Conservation (phyloP, 768 basidiomycete genomes). For the Coprinopsis sp. region DNA sequence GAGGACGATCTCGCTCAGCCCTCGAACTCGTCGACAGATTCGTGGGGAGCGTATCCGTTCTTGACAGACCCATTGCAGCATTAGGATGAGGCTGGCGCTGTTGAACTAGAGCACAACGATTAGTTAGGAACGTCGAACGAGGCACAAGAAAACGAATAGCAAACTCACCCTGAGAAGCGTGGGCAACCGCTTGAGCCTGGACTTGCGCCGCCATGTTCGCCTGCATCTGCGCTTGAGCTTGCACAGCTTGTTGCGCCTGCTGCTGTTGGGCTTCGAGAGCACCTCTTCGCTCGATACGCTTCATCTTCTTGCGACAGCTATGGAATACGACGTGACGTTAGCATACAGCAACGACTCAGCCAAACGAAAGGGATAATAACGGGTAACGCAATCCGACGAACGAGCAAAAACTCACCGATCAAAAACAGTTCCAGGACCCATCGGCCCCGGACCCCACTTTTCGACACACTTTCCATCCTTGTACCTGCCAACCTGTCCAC, state of each 20-base stretch:
- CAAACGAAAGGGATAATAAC: conserved; percentile 9
- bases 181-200: no score
- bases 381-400: not conserved
- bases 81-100: no score
- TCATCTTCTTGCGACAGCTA: conserved; percentile 84
- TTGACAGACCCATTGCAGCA: no score
- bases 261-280: conserved; percentile 48
- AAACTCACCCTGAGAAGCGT: no score
- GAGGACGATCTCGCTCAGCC: no score
- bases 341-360: not conserved
- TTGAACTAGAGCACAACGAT: no score
- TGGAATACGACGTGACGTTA: not conserved
- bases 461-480: conserved; percentile 85
- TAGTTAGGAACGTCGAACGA: not conserved
- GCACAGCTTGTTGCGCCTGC: conserved; percentile 13
- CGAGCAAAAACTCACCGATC: conserved; percentile 44
- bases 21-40: no score
- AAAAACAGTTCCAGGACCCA: conserved; percentile 80
- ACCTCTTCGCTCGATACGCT: conserved; percentile 71
- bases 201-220: no score
- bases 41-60: no score
- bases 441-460: conserved; percentile 83
- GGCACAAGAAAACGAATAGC: no score
- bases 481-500: conserved; percentile 68
- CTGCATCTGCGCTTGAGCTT: not conserved